Percentiles rank a stretch among this genome's conserved stretches.
Conservation (phyloP, 2,329 filamentous ascomycete genomes). For the Arthroderma sp. region DNA sequence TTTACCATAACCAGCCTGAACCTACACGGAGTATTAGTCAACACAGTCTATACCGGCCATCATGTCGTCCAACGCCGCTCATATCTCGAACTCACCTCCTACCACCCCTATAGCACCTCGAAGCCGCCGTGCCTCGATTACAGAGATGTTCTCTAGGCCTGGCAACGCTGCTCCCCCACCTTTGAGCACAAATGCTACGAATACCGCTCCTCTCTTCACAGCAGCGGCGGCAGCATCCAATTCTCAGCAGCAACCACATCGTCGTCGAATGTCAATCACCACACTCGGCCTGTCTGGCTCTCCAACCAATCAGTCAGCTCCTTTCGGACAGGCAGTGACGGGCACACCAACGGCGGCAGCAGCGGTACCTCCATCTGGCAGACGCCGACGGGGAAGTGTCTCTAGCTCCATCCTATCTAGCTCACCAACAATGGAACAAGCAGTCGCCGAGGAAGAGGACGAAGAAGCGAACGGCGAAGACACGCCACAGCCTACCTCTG, state of each 20-base stretch:
- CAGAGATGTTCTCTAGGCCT: slow-evolving; percentile 31
- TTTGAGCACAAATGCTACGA: slow-evolving; percentile 45
- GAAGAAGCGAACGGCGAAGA: slow-evolving; percentile 59
- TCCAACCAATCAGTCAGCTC: slow-evolving; percentile 44
- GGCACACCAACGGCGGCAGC: slow-evolving; percentile 23
- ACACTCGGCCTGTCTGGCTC: slow-evolving; percentile 64
- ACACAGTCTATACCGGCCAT: background rate
- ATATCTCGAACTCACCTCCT: slow-evolving; percentile 19
- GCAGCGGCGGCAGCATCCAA: slow-evolving; percentile 32
- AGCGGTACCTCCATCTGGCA: slow-evolving; percentile 26
- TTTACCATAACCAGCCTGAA: background rate
- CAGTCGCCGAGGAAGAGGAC: slow-evolving; percentile 55
- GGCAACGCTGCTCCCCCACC: slow-evolving; percentile 19
- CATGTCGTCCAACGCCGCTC: background rate
- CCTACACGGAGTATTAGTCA: background rate
- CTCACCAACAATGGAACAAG: slow-evolving; percentile 31
- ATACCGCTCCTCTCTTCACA: slow-evolving; percentile 28
- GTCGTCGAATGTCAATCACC: slow-evolving; percentile 58
- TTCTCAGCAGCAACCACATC: slow-evolving; percentile 32
- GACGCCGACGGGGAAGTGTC: slow-evolving; percentile 50
- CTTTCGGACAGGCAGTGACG: slow-evolving; percentile 26
- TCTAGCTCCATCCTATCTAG: slow-evolving; percentile 47
- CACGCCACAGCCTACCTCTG: slow-evolving; percentile 47
- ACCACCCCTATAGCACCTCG: slow-evolving; percentile 26
- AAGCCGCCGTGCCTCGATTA: slow-evolving; percentile 37